These are phyloP conservation scores for Cudoniella acicularis DNA, from an alignment of 495 filamentous ascomycete species.

Conservation along the genomic window DNA sequence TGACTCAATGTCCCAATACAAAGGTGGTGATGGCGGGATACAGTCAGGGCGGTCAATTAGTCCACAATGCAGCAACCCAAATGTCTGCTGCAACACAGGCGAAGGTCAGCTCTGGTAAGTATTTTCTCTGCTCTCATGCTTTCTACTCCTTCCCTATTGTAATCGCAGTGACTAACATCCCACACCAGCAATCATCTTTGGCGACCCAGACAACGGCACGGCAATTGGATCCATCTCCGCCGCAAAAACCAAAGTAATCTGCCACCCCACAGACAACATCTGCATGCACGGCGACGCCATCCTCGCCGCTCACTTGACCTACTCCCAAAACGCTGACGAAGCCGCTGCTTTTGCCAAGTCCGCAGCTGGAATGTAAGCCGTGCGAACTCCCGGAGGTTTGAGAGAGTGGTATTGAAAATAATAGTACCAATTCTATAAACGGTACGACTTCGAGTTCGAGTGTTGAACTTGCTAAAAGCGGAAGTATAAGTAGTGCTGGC, in stretches of 20 bases:
- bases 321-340: constrained; percentile 19
- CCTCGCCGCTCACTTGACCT: constrained; percentile 43
- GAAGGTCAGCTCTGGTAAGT: constrained; percentile 20
- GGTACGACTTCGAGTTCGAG: too few species aligned
- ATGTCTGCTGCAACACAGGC: constrained; percentile 17
- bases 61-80: constrained; percentile 30
- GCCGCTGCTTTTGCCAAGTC: not conserved
- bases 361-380: not conserved
- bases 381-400: not conserved
- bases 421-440: not conserved
- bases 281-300: constrained; percentile 40
- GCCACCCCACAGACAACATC: constrained; percentile 33
- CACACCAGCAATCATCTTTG: constrained; percentile 31
- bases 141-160: not conserved
- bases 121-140: too few species aligned
- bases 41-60: constrained; percentile 31
- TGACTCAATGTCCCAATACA: constrained; percentile 25
- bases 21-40: constrained; percentile 29
- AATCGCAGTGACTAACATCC: constrained; percentile 14
- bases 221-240: constrained; percentile 25
- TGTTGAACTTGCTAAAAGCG: not conserved
- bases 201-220: constrained; percentile 33
- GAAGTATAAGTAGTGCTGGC: not conserved
- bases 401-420: not conserved
- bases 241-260: constrained; percentile 30